Evolutionary conservation across 75 land plant genomes (phyloP).

Genomic region (Cryptomeria japonica): DNA sequence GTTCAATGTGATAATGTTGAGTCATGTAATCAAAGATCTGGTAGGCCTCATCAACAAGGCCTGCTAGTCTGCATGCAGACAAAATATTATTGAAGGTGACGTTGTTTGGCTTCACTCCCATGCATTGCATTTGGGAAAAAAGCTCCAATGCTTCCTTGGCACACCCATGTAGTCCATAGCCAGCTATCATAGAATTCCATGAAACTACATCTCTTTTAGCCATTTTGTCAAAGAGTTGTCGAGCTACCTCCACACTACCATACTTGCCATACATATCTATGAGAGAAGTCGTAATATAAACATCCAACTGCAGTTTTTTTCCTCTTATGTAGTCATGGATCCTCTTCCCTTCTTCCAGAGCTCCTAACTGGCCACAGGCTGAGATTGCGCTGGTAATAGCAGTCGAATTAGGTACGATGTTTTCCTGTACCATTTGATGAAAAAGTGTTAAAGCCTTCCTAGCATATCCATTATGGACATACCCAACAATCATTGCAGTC

Average conservation of each 20-base stretch:
- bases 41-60: conserved; percentile 15
- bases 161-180: neutral
- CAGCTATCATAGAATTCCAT: conserved; percentile 25
- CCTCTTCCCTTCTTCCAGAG: conserved; percentile 13
- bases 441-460: conserved; percentile 21
- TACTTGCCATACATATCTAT: conserved; percentile 21
- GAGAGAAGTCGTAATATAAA: conserved; percentile 17
- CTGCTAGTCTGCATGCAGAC: conserved; percentile 17
- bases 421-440: conserved; percentile 14
- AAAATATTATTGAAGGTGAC: conserved; percentile 17
- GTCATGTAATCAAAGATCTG: conserved; percentile 15
- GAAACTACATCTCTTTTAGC: conserved; percentile 16
- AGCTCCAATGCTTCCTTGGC: conserved; percentile 19
- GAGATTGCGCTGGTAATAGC: conserved; percentile 19
- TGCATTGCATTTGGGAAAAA: conserved; percentile 20
- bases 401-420: conserved; percentile 12
- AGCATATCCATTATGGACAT: conserved; percentile 19
- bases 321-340: conserved; percentile 9
- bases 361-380: conserved; percentile 17
- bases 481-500: conserved; percentile 19
- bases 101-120: conserved; percentile 14
- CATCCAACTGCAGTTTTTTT: conserved; percentile 9
- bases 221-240: conserved; percentile 15
- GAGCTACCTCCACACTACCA: conserved; percentile 14
- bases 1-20: neutral